Conservation (phyloP, 2,329 filamentous ascomycete genomes). For the Penicillium fuscoglaucum region DNA sequence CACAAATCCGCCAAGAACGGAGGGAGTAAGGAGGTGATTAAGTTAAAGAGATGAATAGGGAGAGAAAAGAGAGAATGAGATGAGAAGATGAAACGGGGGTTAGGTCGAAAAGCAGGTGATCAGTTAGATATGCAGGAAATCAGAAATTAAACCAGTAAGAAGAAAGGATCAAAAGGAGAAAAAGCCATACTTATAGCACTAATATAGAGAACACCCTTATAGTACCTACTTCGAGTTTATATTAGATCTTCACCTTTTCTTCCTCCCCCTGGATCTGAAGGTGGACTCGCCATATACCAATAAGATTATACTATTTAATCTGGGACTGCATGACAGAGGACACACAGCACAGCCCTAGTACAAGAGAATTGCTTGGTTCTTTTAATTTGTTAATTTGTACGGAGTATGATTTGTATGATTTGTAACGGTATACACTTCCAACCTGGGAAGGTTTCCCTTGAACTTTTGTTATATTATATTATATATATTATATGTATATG, state of each 20-base stretch:
- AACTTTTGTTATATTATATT: background rate
- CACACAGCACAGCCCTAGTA: background rate
- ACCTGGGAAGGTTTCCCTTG: background rate
- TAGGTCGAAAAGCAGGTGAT: background rate
- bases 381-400: background rate
- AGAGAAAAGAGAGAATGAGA: background rate
- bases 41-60: background rate
- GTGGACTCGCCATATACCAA: slow-evolving; percentile 4
- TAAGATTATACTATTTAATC: background rate
- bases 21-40: slow-evolving; percentile 21
- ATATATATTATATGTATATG: background rate
- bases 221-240: background rate
- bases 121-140: background rate
- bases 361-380: background rate
- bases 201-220: background rate
- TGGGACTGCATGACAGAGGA: background rate
- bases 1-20: slow-evolving; percentile 22
- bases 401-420: no score
- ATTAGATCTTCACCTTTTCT: slow-evolving; percentile 4
- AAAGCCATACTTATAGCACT: slow-evolving; percentile 2
- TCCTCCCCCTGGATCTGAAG: background rate
- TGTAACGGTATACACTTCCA: no score
- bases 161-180: background rate
- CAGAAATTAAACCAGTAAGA: background rate
- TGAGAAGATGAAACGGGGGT: background rate